Evolutionary conservation across 1,284 basidiomycete species (phyloP), one percentile per base, ranked within the genome.

Genomic region (Fomitopsis pinicola): DNA sequence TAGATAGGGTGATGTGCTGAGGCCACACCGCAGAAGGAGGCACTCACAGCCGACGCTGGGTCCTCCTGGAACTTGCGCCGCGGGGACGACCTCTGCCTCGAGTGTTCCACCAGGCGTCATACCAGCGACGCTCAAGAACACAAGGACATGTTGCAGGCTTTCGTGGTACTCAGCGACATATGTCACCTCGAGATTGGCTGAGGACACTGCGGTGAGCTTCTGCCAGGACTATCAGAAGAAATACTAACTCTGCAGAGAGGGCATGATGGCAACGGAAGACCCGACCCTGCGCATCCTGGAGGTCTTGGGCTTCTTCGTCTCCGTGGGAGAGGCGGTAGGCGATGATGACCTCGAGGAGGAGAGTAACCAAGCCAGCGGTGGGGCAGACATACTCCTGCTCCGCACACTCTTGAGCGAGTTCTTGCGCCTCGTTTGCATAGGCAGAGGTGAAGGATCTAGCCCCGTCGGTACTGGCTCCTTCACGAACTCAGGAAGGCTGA

Each of bases 101-200:
- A 89, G 73, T 38, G 83, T 81, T 9, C 75, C 72, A 1, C 80
- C 81, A 1, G 80, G 75, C 1, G 74, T 75, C 12, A 77, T 72
- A 4, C 82, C 81, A 7, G 77, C 77, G 22, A 83, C 76, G 15
- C 78, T 81, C 57, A 87, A 73, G 71, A 92, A 91, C 8, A 92
- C 81, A 44, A 92, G 79, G 22, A 94, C 81, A 59, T 88, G 86
- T 22, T 86, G 85, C 0, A 95, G 81, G 59, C 85, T 91, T 70
- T 94, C 92, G 71, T 95, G 92, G 69, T 91, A 83, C 72, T 95
- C 94, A 3, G 91, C 92, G 36, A 95, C 82, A 68, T 91, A 94
- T 17, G 78, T 73, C 12, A 91, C 79, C 48, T 87, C 82, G 46
- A 92, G 64, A 9, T 64, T 65, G 50, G 66, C 71, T 68, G 40